Percentiles rank a stretch among this genome's conserved stretches.
Conservation (phyloP, 164 flowering plant species). For the Liriodendron chinense region DNA sequence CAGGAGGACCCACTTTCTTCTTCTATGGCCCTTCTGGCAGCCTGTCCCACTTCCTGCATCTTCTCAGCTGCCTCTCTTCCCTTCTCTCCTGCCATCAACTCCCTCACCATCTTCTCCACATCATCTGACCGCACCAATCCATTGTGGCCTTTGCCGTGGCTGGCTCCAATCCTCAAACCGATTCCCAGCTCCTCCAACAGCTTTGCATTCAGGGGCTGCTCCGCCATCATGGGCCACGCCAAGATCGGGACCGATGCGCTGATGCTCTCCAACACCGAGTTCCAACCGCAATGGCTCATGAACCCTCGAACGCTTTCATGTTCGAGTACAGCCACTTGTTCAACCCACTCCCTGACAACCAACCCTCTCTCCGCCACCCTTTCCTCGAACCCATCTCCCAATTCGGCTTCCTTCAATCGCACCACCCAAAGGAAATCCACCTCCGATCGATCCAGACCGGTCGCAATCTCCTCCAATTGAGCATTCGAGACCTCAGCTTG, state of each 20-base stretch:
- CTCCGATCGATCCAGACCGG: constrained; percentile 21
- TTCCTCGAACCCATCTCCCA: constrained; percentile 17
- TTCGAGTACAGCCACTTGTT: constrained; percentile 22
- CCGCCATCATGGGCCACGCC: constrained; percentile 33
- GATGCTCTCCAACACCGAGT: constrained; percentile 32
- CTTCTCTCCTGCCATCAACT: constrained; percentile 48
- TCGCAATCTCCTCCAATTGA: constrained; percentile 21
- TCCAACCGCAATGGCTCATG: constrained; percentile 41
- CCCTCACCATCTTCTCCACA: constrained; percentile 31
- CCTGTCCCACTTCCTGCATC: constrained; percentile 28
- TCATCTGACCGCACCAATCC: constrained; percentile 27
- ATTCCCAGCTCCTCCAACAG: constrained; percentile 32
- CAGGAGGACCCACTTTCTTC: constrained; percentile 62
- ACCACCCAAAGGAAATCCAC: constrained; percentile 23
- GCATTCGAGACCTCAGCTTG: constrained; percentile 17
- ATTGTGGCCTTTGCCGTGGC: constrained; percentile 23
- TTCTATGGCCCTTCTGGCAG: constrained; percentile 38
- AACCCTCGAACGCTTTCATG: constrained; percentile 28
- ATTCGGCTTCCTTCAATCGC: constrained; percentile 8
- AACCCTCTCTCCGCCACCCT: constrained; percentile 21
- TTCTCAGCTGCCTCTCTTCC: constrained; percentile 40
- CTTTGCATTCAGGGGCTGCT: constrained; percentile 30
- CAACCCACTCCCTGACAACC: constrained; percentile 28
- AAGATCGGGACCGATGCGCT: constrained; percentile 29
- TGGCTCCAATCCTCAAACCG: constrained; percentile 16